phyloP scores from a whole-genome alignment of 2,329 filamentous ascomycete genomes.

The Trichoderma citrinoviride region DNA sequence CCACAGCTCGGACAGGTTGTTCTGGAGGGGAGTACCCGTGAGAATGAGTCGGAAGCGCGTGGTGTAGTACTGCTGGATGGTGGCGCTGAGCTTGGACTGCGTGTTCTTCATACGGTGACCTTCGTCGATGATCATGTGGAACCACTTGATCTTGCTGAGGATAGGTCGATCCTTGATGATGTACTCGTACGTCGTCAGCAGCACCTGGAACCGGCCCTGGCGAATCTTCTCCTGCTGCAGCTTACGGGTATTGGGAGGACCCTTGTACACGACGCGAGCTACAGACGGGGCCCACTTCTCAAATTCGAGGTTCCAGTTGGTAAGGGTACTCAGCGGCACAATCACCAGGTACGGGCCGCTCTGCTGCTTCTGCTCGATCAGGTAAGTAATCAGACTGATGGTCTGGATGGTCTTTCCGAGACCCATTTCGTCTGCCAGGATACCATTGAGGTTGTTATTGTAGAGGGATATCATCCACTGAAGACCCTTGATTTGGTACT shows the following conservation, averaged over 20 bases:
- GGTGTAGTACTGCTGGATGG: slow-evolving; percentile 90
- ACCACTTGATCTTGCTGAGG: slow-evolving; percentile 98
- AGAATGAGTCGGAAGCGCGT: slow-evolving; percentile 95
- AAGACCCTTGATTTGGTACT: slow-evolving; percentile 97
- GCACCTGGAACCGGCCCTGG: slow-evolving; percentile 90
- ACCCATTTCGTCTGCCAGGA: slow-evolving; percentile 98
- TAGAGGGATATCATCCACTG: slow-evolving; percentile 99
- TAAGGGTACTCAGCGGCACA: slow-evolving; percentile 92
- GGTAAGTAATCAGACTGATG: slow-evolving; percentile 93
- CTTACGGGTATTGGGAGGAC: slow-evolving; percentile 83
- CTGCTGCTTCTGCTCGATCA: slow-evolving; percentile 94
- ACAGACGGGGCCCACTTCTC: slow-evolving; percentile 97
- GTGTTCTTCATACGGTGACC: slow-evolving; percentile 99
- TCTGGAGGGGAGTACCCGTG: slow-evolving; percentile 94
- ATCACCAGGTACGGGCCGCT: slow-evolving; percentile 93
- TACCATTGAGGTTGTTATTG: slow-evolving; percentile 99
- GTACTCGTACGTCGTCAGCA: slow-evolving; percentile 97
- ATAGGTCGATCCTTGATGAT: slow-evolving; percentile 98
- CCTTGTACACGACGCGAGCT: slow-evolving; percentile 90
- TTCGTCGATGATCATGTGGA: slow-evolving; percentile 99
- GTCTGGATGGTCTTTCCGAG: slow-evolving; percentile 99
- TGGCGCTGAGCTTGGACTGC: slow-evolving; percentile 91
- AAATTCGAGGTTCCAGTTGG: slow-evolving; percentile 98
- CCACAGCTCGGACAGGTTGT: slow-evolving; percentile 95
- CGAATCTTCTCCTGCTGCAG: slow-evolving; percentile 91